Conservation (phyloP, 257 asterid genomes). For the Solanum bulbocastanum region DNA sequence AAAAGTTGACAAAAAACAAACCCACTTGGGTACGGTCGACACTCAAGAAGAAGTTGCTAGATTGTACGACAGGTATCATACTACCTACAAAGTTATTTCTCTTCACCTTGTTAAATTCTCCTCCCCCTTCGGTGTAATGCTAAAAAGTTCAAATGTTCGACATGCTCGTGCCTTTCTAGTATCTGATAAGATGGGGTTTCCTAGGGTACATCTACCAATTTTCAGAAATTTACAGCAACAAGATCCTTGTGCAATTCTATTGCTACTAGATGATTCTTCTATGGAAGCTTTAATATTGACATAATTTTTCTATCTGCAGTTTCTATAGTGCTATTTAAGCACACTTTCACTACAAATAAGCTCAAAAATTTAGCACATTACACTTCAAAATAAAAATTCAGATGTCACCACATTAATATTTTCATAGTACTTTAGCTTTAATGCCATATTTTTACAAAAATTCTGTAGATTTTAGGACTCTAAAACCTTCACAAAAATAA, state of each 20-base stretch:
- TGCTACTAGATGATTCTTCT: neutral
- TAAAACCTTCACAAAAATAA: too few species aligned
- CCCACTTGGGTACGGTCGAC: constrained; percentile 88
- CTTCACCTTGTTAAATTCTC: neutral
- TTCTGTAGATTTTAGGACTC: too few species aligned
- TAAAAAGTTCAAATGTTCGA: neutral
- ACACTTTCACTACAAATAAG: too few species aligned
- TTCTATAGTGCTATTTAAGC: too few species aligned
- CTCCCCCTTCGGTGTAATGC: neutral
- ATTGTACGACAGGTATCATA: constrained; percentile 67
- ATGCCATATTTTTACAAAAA: too few species aligned
- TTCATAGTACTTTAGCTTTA: too few species aligned
- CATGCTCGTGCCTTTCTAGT: neutral
- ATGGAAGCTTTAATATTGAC: neutral
- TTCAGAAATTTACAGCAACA: neutral
- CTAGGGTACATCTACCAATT: neutral
- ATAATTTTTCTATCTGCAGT: too few species aligned
- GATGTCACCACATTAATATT: too few species aligned
- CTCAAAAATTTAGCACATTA: too few species aligned
- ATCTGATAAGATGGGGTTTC: neutral
- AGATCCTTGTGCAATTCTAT: neutral
- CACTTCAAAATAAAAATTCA: too few species aligned
- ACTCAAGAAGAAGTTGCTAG: constrained; percentile 96
- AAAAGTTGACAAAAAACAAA: constrained; percentile 91
- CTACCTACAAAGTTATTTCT: neutral